Percentiles rank a stretch among this genome's conserved stretches.
These are phyloP conservation scores for Lodderomyces theae DNA, from an alignment of 1,139 yeast species.

Conservation along the genomic window DNA sequence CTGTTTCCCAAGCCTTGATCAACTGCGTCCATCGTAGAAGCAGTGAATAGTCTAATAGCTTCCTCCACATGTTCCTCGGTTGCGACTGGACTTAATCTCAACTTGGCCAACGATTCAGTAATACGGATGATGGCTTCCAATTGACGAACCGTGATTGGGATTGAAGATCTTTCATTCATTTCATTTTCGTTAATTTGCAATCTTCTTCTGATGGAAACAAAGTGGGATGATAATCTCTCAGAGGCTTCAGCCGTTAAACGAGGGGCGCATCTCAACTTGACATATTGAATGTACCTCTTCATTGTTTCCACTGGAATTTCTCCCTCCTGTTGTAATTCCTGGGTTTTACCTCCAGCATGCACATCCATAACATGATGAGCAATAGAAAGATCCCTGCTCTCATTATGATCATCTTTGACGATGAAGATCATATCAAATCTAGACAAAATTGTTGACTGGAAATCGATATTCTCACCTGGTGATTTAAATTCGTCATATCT, in stretches of 20 bases:
- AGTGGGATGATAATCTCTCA: constrained; percentile 88
- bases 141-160: constrained; percentile 97
- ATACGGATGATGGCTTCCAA: constrained; percentile 96
- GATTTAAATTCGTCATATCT: constrained; percentile 93
- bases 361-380: constrained; percentile 95
- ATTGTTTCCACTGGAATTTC: constrained; percentile 88
- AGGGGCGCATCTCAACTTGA: constrained; percentile 90
- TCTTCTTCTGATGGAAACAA: constrained; percentile 84
- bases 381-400: constrained; percentile 78
- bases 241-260: constrained; percentile 86
- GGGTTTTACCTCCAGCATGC: constrained; percentile 71
- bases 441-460: constrained; percentile 93
- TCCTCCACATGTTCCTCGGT: constrained; percentile 90
- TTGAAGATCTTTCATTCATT: constrained; percentile 86
- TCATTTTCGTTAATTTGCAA: constrained; percentile 79
- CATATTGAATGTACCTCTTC: constrained; percentile 91
- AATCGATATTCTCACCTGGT: constrained; percentile 97
- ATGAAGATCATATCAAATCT: constrained; percentile 98
- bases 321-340: constrained; percentile 57
- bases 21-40: constrained; percentile 98
- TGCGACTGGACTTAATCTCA: constrained; percentile 80
- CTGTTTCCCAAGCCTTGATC: constrained; percentile 67
- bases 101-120: constrained; percentile 88
- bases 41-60: constrained; percentile 89
- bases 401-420: constrained; percentile 93